Base-by-base conservation (phyloP, 208 protist species). In the Leishmania arabica region DNA sequence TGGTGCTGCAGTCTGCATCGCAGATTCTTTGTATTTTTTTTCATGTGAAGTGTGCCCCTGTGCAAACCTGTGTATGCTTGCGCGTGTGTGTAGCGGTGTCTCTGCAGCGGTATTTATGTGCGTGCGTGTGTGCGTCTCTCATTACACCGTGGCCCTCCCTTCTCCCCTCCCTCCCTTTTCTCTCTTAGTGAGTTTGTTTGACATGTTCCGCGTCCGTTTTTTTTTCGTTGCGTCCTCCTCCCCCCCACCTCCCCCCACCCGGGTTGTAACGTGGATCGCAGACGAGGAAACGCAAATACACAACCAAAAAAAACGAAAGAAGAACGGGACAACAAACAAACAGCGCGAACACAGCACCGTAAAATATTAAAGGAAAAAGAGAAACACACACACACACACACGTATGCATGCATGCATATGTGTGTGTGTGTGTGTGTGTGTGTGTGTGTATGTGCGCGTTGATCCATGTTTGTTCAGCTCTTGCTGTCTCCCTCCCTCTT, bases 91-190 rank as follows among this genome's bases (percentile, higher is more conserved):
- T 47, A 47, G 45, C 45, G 45, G 45, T 47, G 45, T 47, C 45
- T 47, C 9, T 11, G 45, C 7, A 47, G 6, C 45, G 45, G 45
- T 79, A 11, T 49, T 73, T 72, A 40, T 24, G 9, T 78, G 15
- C 78, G 15, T 75, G 53, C 51, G 27, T 69, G 49, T 72, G 58
- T 77, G 62, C 27, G 56, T 62, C 24, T 70, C 24, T 62, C 24
- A 11, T 5, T 15, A 62, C 56, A 31, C 27, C 8, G 56, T 62
- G 56, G 51, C 15, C 27, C 27, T 13, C 56, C 56, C 56, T 9
- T n/a, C 24, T 4, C 15, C 6, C 15, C 56, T 11, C 1, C 0
- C 24, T n/a, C 56, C 56, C 24, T 62, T 62, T 62, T 31, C 4
- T 62, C 56, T n/a, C 56, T 60, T n/a, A 8, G 54, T 17, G 15